Evolutionary conservation across 1,139 yeast species (phyloP).

Genomic region (Kazachstania sp.): DNA sequence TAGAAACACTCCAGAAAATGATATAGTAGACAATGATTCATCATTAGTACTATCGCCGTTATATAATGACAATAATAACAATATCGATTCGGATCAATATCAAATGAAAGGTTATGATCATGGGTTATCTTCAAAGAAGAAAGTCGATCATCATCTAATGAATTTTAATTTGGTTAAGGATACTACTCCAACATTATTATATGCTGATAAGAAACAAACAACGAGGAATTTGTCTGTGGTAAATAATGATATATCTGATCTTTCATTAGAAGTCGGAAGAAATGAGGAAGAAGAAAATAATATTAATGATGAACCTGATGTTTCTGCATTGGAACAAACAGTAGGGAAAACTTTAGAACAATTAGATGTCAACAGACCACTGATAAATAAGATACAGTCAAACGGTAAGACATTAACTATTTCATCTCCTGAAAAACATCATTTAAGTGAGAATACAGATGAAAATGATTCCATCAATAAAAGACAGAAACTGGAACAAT

Average conservation of each 20-base stretch:
- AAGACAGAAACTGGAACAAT: conserved; percentile 3
- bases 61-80: neutral
- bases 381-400: conserved; percentile 10
- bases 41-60: neutral
- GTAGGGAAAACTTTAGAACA: conserved; percentile 11
- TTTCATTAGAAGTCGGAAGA: conserved; percentile 13
- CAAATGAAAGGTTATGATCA: conserved; percentile 14
- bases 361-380: conserved; percentile 20
- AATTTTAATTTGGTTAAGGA: neutral
- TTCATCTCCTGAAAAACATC: neutral
- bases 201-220: neutral
- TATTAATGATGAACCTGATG: conserved; percentile 1
- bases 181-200: conserved; percentile 1
- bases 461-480: neutral
- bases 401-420: neutral
- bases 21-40: neutral
- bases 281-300: conserved; percentile 2
- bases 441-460: neutral
- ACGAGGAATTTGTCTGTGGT: no score
- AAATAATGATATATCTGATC: conserved; percentile 4
- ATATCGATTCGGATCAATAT: neutral
- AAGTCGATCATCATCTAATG: neutral
- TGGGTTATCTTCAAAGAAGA: conserved; percentile 16
- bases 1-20: neutral
- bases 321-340: neutral